phyloP scores from a whole-genome alignment of 371 early-diverging fungal genomes.

The Mucor plumbeus region DNA sequence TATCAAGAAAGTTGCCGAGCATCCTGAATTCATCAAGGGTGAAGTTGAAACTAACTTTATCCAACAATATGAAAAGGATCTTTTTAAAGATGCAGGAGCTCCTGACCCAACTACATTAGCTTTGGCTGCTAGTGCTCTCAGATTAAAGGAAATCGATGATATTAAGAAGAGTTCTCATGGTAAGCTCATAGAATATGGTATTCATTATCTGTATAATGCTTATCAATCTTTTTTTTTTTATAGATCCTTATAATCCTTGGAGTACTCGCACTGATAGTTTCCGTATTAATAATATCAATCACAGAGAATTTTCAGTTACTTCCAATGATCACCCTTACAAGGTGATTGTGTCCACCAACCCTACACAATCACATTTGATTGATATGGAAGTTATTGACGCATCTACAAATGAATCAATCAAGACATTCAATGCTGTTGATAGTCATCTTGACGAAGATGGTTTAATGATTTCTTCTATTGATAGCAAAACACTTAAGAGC shows the following conservation, averaged over 20 bases:
- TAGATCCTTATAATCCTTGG: constrained; percentile 66
- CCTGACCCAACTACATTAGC: constrained; percentile 68
- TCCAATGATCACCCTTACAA: constrained; percentile 36
- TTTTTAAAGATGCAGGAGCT: constrained; percentile 62
- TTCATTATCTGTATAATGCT: neutral
- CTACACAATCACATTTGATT: constrained; percentile 22
- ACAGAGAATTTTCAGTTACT: constrained; percentile 41
- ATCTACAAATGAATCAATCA: constrained; percentile 28
- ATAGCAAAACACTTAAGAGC: constrained; percentile 58
- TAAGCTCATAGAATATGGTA: constrained; percentile 14
- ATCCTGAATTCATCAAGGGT: constrained; percentile 86
- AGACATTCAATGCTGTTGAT: constrained; percentile 35
- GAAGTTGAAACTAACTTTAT: constrained; percentile 97
- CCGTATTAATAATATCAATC: constrained; percentile 61
- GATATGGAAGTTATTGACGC: constrained; percentile 40
- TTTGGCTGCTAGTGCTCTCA: constrained; percentile 73
- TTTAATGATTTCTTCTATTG: constrained; percentile 61
- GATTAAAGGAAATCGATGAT: constrained; percentile 55
- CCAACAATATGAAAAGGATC: constrained; percentile 69
- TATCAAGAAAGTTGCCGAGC: constrained; percentile 76
- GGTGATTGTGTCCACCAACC: constrained; percentile 30
- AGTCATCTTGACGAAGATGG: constrained; percentile 48
- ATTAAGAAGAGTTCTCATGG: constrained; percentile 35
- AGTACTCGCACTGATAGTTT: constrained; percentile 51
- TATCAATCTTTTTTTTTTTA: neutral